Evolutionary conservation across 768 basidiomycete genomes (phyloP).

Genomic region (Leccinum barrowsii): DNA sequence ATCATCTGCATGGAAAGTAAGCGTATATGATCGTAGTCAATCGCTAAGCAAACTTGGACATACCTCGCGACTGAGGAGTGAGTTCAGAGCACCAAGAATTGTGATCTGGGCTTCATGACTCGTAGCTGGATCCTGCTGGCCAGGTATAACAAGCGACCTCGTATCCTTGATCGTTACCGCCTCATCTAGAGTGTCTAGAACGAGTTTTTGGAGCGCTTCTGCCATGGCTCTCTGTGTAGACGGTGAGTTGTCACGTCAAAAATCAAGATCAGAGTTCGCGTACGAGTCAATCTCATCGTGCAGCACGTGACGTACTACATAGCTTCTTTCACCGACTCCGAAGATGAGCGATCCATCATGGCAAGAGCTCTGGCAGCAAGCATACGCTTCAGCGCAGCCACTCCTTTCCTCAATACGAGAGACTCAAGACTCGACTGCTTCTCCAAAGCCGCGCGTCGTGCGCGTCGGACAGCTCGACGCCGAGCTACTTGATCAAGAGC

Average conservation of each 20-base stretch:
- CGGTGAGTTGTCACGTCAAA: slow-evolving; percentile 1
- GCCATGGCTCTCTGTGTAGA: slow-evolving; percentile 45
- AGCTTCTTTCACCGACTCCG: not conserved
- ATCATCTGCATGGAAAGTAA: slow-evolving; percentile 63
- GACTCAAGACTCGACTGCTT: slow-evolving; percentile 31
- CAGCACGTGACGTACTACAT: slow-evolving; percentile 10
- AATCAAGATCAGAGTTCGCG: not conserved
- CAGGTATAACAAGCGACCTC: slow-evolving; percentile 63
- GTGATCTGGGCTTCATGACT: slow-evolving; percentile 77
- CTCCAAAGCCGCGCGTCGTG: slow-evolving; percentile 46
- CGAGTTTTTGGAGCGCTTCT: slow-evolving; percentile 73
- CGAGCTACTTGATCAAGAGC: slow-evolving; percentile 84
- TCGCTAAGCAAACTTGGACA: slow-evolving; percentile 22
- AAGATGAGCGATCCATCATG: slow-evolving; percentile 20
- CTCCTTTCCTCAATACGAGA: slow-evolving; percentile 46
- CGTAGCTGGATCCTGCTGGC: slow-evolving; percentile 50
- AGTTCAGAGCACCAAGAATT: slow-evolving; percentile 90
- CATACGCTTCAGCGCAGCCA: slow-evolving; percentile 62
- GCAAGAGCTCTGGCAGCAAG: slow-evolving; percentile 49
- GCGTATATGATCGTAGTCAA: slow-evolving; percentile 5
- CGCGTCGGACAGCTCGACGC: slow-evolving; percentile 93
- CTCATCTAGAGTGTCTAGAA: slow-evolving; percentile 69
- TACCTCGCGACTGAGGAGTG: slow-evolving; percentile 81
- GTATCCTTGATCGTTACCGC: slow-evolving; percentile 62
- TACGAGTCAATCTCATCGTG: slow-evolving; percentile 17